Base-by-base conservation (phyloP, 139 green algal species). In the Auxenochlorella pyrenoidosa region DNA sequence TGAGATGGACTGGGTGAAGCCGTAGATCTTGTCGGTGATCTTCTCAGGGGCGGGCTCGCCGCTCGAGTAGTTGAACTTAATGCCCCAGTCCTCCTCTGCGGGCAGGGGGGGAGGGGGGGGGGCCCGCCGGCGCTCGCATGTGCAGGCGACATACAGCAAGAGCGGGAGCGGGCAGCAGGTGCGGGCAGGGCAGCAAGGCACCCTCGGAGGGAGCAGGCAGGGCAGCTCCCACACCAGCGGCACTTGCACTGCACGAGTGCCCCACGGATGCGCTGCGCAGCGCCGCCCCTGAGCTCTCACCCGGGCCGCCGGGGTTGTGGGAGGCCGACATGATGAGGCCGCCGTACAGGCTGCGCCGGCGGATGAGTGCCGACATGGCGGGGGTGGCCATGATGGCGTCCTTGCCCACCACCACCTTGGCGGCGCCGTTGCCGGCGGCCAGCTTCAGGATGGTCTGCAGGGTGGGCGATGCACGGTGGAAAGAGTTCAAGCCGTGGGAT, bases 1-100 rank as follows among this genome's bases (percentile, higher is more conserved):
- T 13, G 88, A 90, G 89, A 99, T 97, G 66, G 89, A 96, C 82
- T 94, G 82, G 24, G 97, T 99, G 90, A 96, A 96, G 30, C 90
- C 94, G 82, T 94, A 99, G 92, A 99, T 99, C 88, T 98, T 95
- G 89, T 99, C 95, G 13, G 98, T 99, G 91, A 99, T 99, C 85
- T 94, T 94, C 96, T 99, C 98, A 16, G 98, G 98, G 2, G 98
- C 98, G 41, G 98, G 98, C 94, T 99, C 97, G 30, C 97, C 97
- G 65, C 73, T 91, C 47, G 43, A 97, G 94, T 98, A 99, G 94
- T 99, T 99, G 95, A 99, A 99, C 93, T 99, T 99, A 94, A 99
- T 99, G 90, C 98, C 98, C 93, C 97, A 99, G 95, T 99, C 98
- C 88, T 98, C 95, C 24, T 99, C 94, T 85, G 60, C 40, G 60